A percentile compares a stretch with the other conserved stretches of the same genome.
These are phyloP conservation scores for Alternaria hordeiaustralica DNA, from an alignment of 2,329 filamentous ascomycete genomes.

Conservation along the genomic window DNA sequence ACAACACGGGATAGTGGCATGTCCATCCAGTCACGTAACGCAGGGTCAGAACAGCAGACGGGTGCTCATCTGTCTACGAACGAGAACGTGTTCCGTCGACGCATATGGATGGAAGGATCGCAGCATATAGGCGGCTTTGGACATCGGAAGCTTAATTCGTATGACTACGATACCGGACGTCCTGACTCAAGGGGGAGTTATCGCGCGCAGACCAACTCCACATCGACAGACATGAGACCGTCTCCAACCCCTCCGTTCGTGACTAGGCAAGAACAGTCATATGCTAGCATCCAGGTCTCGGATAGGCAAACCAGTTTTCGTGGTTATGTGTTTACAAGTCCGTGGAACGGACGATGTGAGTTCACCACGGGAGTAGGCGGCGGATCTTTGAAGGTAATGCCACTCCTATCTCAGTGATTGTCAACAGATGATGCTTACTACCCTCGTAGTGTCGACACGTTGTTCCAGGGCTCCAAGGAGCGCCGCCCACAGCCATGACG, in stretches of 20 bases:
- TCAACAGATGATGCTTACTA: neutral
- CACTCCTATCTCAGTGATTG: neutral
- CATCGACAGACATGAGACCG: conserved; percentile 21
- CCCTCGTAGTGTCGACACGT: conserved; percentile 67
- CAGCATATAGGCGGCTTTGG: conserved; percentile 50
- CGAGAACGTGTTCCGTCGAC: conserved; percentile 50
- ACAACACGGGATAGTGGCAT: conserved; percentile 22
- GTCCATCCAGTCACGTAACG: conserved; percentile 11
- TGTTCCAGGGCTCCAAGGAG: conserved; percentile 58
- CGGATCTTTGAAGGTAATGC: conserved; percentile 65
- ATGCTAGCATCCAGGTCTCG: conserved; percentile 48
- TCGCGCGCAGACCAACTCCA: conserved; percentile 16
- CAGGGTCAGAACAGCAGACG: conserved; percentile 1
- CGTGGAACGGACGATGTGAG: conserved; percentile 86
- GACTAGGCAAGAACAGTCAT: conserved; percentile 34
- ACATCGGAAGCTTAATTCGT: conserved; percentile 46
- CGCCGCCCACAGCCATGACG: conserved; percentile 49
- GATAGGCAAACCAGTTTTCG: conserved; percentile 60
- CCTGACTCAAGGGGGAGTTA: conserved; percentile 33
- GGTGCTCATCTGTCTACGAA: neutral
- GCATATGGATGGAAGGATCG: conserved; percentile 58
- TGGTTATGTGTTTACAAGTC: conserved; percentile 78
- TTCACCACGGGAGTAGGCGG: conserved; percentile 82
- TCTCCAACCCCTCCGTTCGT: conserved; percentile 24
- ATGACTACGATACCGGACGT: conserved; percentile 32